A percentile compares a stretch with the other conserved stretches of the same genome.
These are phyloP conservation scores for Peribolospora baueri DNA, from an alignment of 768 basidiomycete genomes.

Conservation along the genomic window DNA sequence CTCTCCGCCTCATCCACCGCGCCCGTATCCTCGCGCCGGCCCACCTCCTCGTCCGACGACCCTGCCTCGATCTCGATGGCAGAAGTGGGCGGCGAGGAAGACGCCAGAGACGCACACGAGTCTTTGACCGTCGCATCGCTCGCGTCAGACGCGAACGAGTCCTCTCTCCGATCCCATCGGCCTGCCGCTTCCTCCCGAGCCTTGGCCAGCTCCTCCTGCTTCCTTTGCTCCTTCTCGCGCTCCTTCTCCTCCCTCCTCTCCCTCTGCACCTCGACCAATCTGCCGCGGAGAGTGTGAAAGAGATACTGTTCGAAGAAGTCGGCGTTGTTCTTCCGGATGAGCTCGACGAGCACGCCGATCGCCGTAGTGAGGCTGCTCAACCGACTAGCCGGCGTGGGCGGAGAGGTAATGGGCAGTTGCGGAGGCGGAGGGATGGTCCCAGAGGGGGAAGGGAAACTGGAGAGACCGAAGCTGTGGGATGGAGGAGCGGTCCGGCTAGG, in stretches of 20 bases:
- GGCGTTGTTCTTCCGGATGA: constrained; percentile 85
- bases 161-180: constrained; percentile 19
- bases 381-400: no score
- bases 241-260: constrained; percentile 16
- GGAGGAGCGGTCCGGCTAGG: not conserved
- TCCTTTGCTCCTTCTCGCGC: constrained; percentile 24
- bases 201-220: constrained; percentile 17
- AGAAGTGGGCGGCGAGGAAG: no score
- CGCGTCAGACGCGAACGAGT: no score
- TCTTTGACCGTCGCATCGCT: no score
- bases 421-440: no score
- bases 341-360: constrained; percentile 66
- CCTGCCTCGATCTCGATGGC: not conserved
- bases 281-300: constrained; percentile 76
- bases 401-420: not conserved
- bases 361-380: constrained; percentile 37
- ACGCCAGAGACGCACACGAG: no score
- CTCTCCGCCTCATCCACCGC: constrained; percentile 36
- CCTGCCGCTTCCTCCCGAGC: constrained; percentile 14
- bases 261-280: constrained; percentile 67
- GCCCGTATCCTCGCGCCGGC: constrained; percentile 12
- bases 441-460: no score
- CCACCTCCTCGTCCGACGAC: constrained; percentile 1
- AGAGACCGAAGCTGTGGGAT: constrained; percentile 9
- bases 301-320: constrained; percentile 96